phyloP scores from a whole-genome alignment of 257 asterid genomes.

The Capsicum pubescens region DNA sequence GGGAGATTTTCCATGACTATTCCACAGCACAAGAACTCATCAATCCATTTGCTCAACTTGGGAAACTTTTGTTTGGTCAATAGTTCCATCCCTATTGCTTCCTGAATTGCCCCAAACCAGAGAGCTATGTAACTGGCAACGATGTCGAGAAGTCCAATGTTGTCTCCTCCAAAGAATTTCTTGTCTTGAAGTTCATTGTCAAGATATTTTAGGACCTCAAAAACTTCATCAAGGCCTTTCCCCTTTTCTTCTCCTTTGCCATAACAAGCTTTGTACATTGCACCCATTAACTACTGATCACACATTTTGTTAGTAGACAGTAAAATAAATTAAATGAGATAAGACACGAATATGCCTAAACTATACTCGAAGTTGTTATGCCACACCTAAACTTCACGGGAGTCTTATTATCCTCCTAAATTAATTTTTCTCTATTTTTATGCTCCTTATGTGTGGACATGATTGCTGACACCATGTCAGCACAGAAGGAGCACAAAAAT shows the following conservation, averaged over 20 bases:
- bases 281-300: constrained; percentile 7
- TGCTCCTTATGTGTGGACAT: too few relatives aligned
- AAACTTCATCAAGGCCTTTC: constrained; percentile 1
- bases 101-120: constrained; percentile 34
- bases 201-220: neutral
- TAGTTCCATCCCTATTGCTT: constrained; percentile 12
- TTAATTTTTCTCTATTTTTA: too few relatives aligned
- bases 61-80: constrained; percentile 14
- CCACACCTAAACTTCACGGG: too few relatives aligned
- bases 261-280: constrained; percentile 18
- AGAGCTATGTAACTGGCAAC: constrained; percentile 24
- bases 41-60: constrained; percentile 18
- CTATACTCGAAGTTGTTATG: too few relatives aligned
- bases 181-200: constrained; percentile 24
- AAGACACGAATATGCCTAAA: neutral
- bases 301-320: neutral
- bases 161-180: constrained; percentile 34
- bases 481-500: too few relatives aligned
- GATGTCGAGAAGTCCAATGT: constrained; percentile 14
- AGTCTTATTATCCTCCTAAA: too few relatives aligned
- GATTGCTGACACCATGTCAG: too few relatives aligned
- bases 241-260: constrained; percentile 2
- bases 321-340: neutral
- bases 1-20: neutral
- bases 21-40: neutral